Evolutionary conservation across 345 rosid genomes (phyloP), one percentile per base, ranked within the genome.

Genomic region (Eucalyptus virginea): DNA sequence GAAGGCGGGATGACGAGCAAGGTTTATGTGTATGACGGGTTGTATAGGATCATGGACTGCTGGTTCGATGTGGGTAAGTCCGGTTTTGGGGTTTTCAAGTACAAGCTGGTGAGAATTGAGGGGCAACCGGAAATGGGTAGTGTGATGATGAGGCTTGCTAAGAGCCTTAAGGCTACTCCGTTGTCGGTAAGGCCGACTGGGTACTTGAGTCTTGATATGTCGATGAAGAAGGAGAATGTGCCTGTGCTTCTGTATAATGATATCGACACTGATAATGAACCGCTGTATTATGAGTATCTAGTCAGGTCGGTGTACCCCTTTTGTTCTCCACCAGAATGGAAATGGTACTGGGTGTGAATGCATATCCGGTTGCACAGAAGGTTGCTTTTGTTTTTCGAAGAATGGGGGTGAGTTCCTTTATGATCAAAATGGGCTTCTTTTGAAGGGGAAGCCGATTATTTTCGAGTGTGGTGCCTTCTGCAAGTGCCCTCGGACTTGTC

Each of bases 1-100:
- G 94, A 94, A 14, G 95, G 95, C 49, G 88, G 90, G 23, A 91
- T 93, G 34, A 92, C 92, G 8, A 91, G 89, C 87, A 95, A 94
- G 92, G 92, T 97, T 65, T 98, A 96, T 91, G 98, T 97, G 45
- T 98, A 97, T 90, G 99, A 98, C 90, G 99, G 98, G 3, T 65
- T 97, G 91, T 98, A 95, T 88, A 96, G 90, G 94, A 96, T 98
- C 92, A 91, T 85, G 88, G 96, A 98, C 72, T 96, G 95, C 47
- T 98, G 99, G 99, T 96, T 95, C 58, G 99, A 97, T 92, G 94
- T 95, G 47, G 99, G 99, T 18, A 97, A 94, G 87, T 95, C 99
- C 9, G 99, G 99, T 56, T 98, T 96, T 13, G 98, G 98, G 72
- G 99, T 98, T 90, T 97, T 91, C 52, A 98, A 97, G 92, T 98